Evolutionary conservation across 768 basidiomycete genomes (phyloP).

Genomic region (Hypsizygus marmoreus): DNA sequence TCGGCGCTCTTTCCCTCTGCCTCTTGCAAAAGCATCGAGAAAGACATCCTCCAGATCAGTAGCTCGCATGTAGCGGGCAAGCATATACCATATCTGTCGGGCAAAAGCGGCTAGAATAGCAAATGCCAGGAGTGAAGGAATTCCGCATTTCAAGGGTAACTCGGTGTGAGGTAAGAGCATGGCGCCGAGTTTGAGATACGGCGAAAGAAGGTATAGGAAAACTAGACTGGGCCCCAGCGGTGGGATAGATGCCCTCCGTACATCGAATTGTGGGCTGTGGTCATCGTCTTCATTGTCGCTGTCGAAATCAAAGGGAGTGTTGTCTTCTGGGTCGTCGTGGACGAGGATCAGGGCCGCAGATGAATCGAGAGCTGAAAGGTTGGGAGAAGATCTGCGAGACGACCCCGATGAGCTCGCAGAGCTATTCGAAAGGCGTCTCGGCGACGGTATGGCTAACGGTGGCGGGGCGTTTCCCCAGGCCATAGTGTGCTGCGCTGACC

Average conservation of each 20-base stretch:
- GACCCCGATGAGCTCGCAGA: constrained; percentile 27
- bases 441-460: constrained; percentile 12
- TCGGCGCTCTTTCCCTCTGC: constrained; percentile 50
- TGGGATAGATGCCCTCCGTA: constrained; percentile 43
- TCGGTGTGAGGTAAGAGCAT: constrained; percentile 55
- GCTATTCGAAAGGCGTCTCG: constrained; percentile 19
- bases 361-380: constrained; percentile 34
- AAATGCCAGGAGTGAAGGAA: constrained; percentile 52
- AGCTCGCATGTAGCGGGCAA: constrained; percentile 70
- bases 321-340: constrained; percentile 49
- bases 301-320: constrained; percentile 39
- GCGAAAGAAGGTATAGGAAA: constrained; percentile 69
- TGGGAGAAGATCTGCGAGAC: constrained; percentile 23
- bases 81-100: constrained; percentile 75
- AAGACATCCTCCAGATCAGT: constrained; percentile 68
- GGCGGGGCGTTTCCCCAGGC: constrained; percentile 19
- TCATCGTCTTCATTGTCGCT: constrained; percentile 51
- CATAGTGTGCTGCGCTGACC: no score
- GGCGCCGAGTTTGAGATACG: constrained; percentile 72
- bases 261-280: constrained; percentile 47
- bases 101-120: constrained; percentile 62
- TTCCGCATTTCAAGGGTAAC: constrained; percentile 48
- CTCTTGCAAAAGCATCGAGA: constrained; percentile 59
- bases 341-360: constrained; percentile 66
- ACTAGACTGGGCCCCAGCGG: constrained; percentile 58